Evolutionary conservation across 345 rosid species (phyloP).

Genomic region (Balakata baccata): DNA sequence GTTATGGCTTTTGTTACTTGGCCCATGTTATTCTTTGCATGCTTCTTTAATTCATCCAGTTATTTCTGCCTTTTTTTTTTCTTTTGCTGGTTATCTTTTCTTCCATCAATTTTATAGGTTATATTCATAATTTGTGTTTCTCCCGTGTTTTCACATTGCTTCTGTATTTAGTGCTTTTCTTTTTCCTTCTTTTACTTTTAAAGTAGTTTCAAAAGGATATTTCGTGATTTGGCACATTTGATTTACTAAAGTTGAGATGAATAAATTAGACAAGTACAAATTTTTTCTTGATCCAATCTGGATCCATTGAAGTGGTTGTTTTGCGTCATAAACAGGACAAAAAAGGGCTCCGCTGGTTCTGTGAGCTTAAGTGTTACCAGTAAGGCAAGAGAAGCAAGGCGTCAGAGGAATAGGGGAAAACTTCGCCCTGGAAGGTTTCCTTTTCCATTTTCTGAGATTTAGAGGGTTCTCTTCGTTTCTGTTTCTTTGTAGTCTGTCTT

Average conservation of each 20-base stretch:
- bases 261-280: background rate
- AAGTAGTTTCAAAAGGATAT: background rate
- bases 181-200: background rate
- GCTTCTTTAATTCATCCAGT: background rate
- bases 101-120: background rate
- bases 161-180: background rate
- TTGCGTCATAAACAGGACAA: constrained; percentile 50
- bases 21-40: background rate
- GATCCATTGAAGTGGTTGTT: constrained; percentile 5
- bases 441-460: background rate
- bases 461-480: background rate
- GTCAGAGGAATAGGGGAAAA: constrained; percentile 72
- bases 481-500: constrained; percentile 10
- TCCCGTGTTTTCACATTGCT: background rate
- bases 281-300: background rate
- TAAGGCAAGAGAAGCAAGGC: constrained; percentile 71
- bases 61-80: background rate
- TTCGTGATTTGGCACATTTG: background rate
- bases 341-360: constrained; percentile 70
- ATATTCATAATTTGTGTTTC: background rate
- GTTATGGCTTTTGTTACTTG: background rate
- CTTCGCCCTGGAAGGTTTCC: constrained; percentile 90
- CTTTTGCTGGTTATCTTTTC: too few species aligned
- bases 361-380: constrained; percentile 54
- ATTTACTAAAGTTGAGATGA: background rate